Conservation (phyloP, 805 yeast species). For the Candida manassasensis region DNA sequence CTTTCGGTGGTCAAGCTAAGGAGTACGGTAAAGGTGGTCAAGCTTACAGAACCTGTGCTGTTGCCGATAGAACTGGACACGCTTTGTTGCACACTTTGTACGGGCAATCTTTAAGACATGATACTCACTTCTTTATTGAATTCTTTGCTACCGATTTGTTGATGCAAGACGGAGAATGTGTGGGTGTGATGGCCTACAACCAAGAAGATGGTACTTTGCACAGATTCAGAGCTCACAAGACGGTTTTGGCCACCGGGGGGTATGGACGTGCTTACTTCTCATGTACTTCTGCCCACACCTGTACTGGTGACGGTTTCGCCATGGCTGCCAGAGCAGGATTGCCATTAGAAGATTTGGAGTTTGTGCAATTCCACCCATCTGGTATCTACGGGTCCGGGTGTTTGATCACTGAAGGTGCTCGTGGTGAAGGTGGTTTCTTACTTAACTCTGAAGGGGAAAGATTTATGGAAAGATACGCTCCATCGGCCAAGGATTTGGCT, state of each 20-base stretch:
- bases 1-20: slow-evolving; percentile 96
- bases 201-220: slow-evolving; percentile 98
- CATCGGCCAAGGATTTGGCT: slow-evolving; percentile 96
- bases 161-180: slow-evolving; percentile 93
- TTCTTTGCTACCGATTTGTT: slow-evolving; percentile 91
- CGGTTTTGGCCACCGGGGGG: slow-evolving; percentile 98
- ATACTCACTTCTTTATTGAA: slow-evolving; percentile 97
- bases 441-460: slow-evolving; percentile 97
- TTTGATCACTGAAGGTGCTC: slow-evolving; percentile 97
- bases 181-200: slow-evolving; percentile 95
- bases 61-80: slow-evolving; percentile 98
- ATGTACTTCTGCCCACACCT: slow-evolving; percentile 98
- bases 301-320: slow-evolving; percentile 99
- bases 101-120: slow-evolving; percentile 94
- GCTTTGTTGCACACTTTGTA: slow-evolving; percentile 92
- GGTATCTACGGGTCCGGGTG: slow-evolving; percentile 99
- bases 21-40: slow-evolving; percentile 98
- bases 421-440: slow-evolving; percentile 99
- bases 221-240: slow-evolving; percentile 95
- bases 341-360: slow-evolving; percentile 95
- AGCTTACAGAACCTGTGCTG: slow-evolving; percentile 99
- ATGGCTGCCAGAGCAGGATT: slow-evolving; percentile 98
- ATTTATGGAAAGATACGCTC: slow-evolving; percentile 99
- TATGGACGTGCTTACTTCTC: slow-evolving; percentile 98
- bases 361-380: slow-evolving; percentile 98